Evolutionary conservation across 441 rosid genomes (phyloP).

Genomic region (Biscutella laevigata): DNA sequence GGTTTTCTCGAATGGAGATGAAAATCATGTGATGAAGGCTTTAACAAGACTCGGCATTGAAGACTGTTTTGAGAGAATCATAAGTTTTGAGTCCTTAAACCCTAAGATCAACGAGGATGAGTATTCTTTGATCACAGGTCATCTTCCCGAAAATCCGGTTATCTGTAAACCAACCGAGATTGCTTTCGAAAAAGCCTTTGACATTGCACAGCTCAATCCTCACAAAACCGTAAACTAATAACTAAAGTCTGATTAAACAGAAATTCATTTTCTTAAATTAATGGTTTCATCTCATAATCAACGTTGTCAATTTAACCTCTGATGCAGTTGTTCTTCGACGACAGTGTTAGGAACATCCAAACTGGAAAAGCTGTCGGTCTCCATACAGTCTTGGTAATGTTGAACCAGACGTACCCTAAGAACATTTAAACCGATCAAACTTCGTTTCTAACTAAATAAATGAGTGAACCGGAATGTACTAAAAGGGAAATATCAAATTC

Average conservation of each 20-base stretch:
- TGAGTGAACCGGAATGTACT: too few relatives aligned
- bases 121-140: slow-evolving; percentile 6
- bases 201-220: slow-evolving; percentile 46
- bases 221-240: slow-evolving; percentile 39
- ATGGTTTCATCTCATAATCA: background rate
- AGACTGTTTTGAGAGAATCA: slow-evolving; percentile 54
- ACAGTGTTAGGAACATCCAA: slow-evolving; percentile 47
- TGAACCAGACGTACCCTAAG: too few relatives aligned
- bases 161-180: slow-evolving; percentile 49
- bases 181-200: slow-evolving; percentile 47
- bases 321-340: slow-evolving; percentile 54
- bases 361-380: slow-evolving; percentile 43
- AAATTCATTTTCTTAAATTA: background rate
- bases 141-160: slow-evolving; percentile 33
- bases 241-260: too few relatives aligned
- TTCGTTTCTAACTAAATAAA: too few relatives aligned
- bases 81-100: slow-evolving; percentile 53
- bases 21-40: slow-evolving; percentile 41
- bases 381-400: slow-evolving; percentile 46
- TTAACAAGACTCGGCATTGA: slow-evolving; percentile 47
- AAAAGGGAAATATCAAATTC: too few relatives aligned
- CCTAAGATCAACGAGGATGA: slow-evolving; percentile 18
- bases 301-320: background rate
- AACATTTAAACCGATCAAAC: background rate
- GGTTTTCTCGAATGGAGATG: slow-evolving; percentile 58